phyloP scores from a whole-genome alignment of 2,329 filamentous ascomycete genomes.

The Mycosphaerelloides madeirae region DNA sequence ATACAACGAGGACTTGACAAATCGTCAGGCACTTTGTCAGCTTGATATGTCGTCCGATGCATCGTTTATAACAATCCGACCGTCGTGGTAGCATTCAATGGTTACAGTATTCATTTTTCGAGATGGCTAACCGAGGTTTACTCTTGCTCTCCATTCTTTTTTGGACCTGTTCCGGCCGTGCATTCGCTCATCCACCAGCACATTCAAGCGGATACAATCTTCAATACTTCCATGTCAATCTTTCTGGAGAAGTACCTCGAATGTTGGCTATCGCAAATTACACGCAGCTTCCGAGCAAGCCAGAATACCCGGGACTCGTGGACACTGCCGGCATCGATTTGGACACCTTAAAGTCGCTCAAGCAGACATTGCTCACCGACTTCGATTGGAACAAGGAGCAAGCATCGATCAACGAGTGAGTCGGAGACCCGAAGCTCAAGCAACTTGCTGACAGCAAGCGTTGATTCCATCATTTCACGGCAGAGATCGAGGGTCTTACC shows the following conservation, averaged over 20 bases:
- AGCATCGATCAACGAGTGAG: conserved; percentile 5
- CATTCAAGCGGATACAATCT: too few relatives aligned
- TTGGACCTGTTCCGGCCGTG: too few relatives aligned
- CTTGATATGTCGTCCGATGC: too few relatives aligned
- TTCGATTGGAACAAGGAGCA: conserved; percentile 12
- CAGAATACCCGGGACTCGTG: conserved; percentile 5
- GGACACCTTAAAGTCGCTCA: conserved; percentile 2
- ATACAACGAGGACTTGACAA: too few relatives aligned
- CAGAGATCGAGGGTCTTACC: conserved; percentile 30
- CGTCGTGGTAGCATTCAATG: too few relatives aligned
- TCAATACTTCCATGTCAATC: conserved; percentile 4
- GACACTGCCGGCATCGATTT: conserved; percentile 7
- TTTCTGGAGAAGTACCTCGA: not conserved
- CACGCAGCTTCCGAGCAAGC: conserved; percentile 2
- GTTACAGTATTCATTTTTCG: too few relatives aligned
- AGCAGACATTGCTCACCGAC: conserved; percentile 2
- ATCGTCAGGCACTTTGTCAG: too few relatives aligned
- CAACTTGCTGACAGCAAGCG: not conserved
- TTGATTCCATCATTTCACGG: conserved; percentile 26
- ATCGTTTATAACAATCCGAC: too few relatives aligned
- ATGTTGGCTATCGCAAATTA: conserved; percentile 5
- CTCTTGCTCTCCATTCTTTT: too few relatives aligned
- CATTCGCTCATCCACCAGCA: too few relatives aligned
- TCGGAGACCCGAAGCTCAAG: not conserved
- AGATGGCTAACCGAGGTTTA: too few relatives aligned